These are phyloP conservation scores for Phytophthora sp. DNA, from an alignment of 352 stramenopile genomes.

Conservation along the genomic window DNA sequence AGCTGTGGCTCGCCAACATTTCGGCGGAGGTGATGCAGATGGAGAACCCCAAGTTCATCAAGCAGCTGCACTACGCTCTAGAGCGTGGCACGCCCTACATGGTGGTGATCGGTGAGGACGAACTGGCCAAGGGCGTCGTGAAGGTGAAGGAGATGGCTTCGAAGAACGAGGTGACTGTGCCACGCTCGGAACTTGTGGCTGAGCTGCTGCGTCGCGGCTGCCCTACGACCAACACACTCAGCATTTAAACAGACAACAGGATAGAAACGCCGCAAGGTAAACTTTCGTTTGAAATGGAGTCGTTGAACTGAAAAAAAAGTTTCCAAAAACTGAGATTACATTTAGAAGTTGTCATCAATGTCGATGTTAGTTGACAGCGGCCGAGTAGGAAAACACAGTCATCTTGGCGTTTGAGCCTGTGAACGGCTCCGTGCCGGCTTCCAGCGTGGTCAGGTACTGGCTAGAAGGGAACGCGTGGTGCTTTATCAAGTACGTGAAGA, in stretches of 20 bases:
- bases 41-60: constrained; percentile 98
- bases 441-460: constrained; percentile 39
- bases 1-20: constrained; percentile 92
- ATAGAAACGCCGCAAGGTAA: constrained; percentile 19
- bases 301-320: constrained; percentile 24
- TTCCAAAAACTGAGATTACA: too few species aligned
- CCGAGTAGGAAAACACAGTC: constrained; percentile 36
- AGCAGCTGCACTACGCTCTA: constrained; percentile 96
- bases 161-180: constrained; percentile 90
- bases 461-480: constrained; percentile 30
- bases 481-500: constrained; percentile 33
- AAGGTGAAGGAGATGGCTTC: constrained; percentile 97
- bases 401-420: constrained; percentile 36
- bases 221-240: constrained; percentile 71
- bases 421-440: constrained; percentile 43
- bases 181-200: constrained; percentile 73
- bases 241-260: constrained; percentile 47
- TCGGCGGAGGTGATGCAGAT: constrained; percentile 95
- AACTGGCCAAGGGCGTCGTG: constrained; percentile 93
- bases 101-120: constrained; percentile 97
- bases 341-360: neutral
- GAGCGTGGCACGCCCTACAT: constrained; percentile 96
- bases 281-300: constrained; percentile 24
- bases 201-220: constrained; percentile 78
- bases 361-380: constrained; percentile 24